Percentiles rank a stretch among this genome's conserved stretches.
Evolutionary conservation across 768 basidiomycete species (phyloP).

Genomic region (Suillus bovinus): DNA sequence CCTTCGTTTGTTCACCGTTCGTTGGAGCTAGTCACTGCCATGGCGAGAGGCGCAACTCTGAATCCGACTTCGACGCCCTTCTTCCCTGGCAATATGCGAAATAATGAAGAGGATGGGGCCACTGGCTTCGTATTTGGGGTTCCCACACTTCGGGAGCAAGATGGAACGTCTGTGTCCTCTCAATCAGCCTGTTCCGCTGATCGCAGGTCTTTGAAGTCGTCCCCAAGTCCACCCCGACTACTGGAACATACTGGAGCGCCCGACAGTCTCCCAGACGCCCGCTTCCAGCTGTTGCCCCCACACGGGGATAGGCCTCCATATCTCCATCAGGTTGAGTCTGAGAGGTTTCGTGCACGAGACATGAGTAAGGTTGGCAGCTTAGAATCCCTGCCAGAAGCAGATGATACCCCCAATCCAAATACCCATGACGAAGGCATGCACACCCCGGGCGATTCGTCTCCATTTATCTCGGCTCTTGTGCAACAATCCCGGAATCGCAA

Average conservation of each 20-base stretch:
- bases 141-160: constrained; percentile 45
- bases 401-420: constrained; percentile 45
- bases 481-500: constrained; percentile 40
- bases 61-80: constrained; percentile 85
- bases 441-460: constrained; percentile 28
- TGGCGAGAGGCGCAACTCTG: constrained; percentile 76
- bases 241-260: constrained; percentile 30
- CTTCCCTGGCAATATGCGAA: constrained; percentile 66
- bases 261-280: constrained; percentile 25
- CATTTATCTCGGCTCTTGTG: constrained; percentile 42
- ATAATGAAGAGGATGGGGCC: constrained; percentile 54
- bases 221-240: constrained; percentile 56
- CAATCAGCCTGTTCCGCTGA: constrained; percentile 64
- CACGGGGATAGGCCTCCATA: constrained; percentile 48
- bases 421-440: constrained; percentile 27
- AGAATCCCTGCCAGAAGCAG: constrained; percentile 56
- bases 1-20: constrained; percentile 22
- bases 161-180: constrained; percentile 52
- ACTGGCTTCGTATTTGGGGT: constrained; percentile 46
- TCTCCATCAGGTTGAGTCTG: constrained; percentile 46
- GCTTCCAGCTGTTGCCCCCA: constrained; percentile 38
- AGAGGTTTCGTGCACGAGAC: constrained; percentile 47
- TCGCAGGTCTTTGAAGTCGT: constrained; percentile 66
- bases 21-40: constrained; percentile 35
- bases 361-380: constrained; percentile 49